A percentile compares a stretch with the other conserved stretches of the same genome.
These are phyloP conservation scores for Arthrobotrys conoides DNA, from an alignment of 2,329 filamentous ascomycete species.

Conservation along the genomic window DNA sequence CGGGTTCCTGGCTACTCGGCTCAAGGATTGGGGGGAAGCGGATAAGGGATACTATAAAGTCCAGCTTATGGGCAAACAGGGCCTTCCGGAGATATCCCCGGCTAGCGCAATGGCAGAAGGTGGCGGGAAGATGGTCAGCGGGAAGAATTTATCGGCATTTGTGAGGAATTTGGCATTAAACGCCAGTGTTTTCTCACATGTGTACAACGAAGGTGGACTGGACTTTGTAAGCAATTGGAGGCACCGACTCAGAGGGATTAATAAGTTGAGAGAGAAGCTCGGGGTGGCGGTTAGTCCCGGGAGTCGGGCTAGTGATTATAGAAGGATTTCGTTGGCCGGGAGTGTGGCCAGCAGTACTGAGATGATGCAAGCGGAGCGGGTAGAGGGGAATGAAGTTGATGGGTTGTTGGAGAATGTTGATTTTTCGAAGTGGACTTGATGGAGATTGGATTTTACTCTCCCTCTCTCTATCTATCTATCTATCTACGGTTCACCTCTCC, in stretches of 20 bases:
- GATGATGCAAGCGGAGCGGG: slow-evolving; percentile 33
- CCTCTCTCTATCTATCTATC: no score
- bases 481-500: slow-evolving; percentile 35
- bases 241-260: slow-evolving; percentile 86
- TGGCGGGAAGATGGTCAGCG: slow-evolving; percentile 88
- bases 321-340: slow-evolving; percentile 61
- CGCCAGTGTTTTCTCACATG: slow-evolving; percentile 94
- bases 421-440: slow-evolving; percentile 62
- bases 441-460: not conserved
- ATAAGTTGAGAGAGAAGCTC: slow-evolving; percentile 80
- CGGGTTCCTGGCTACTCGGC: slow-evolving; percentile 78
- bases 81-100: slow-evolving; percentile 91
- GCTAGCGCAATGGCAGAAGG: slow-evolving; percentile 71
- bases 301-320: slow-evolving; percentile 56
- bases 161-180: slow-evolving; percentile 91
- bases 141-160: slow-evolving; percentile 84
- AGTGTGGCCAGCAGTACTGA: slow-evolving; percentile 51
- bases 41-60: slow-evolving; percentile 82
- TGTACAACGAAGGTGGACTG: slow-evolving; percentile 69
- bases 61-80: slow-evolving; percentile 86
- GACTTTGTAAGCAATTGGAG: slow-evolving; percentile 77
- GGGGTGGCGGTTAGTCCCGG: slow-evolving; percentile 56
- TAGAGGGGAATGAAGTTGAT: slow-evolving; percentile 44
- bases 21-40: slow-evolving; percentile 66
- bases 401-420: slow-evolving; percentile 61